Evolutionary conservation across 176 grass and related monocot genomes (phyloP), one percentile per base, ranked within the genome.

Genomic region (Cenchrus americanus): DNA sequence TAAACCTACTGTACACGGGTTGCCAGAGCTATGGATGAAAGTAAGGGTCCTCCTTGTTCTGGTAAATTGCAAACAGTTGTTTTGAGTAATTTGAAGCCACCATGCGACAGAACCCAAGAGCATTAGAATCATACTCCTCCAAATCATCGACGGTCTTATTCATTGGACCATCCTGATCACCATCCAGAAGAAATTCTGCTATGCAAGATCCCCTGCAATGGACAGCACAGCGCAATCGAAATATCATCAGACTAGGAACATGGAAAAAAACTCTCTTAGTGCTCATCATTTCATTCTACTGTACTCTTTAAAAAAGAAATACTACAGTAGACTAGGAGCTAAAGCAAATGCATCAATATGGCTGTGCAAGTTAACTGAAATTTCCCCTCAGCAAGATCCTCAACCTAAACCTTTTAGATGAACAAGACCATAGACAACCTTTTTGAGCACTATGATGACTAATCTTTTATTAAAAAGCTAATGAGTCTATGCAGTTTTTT

Each of bases 61-160:
- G 76, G 49, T 91, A 97, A 69, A 97, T 97, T 66, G 51, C 24
- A 71, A 97, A 97, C 41, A 97, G 68, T 76, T 97, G 95, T 52
- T 86, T 94, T 14, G 92, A 93, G 68, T 93, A 93, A 57, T 21
- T 78, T 21, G 19, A 71, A 50, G 92, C 90, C 14, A 93, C 30
- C 44, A 80, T 87, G 84, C 14, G 53, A 80, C 95, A 93, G 84
- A 86, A 87, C 10, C 85, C 21, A 79, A 84, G 34, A 34, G 68
- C 92, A 42, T 9, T 5, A 1, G 0, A 12, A 61, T 91, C 84
- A 17, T 88, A 71, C 19, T 79, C 18, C 50, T 94, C n/a, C 74
- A 97, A 73, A 14, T 97, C 90, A 5, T 67, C 11, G 23, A 80
- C 41, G 14, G 88, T 89, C 82, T 91, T 97, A 66, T 79, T 91